Base-by-base conservation (phyloP, 2,329 filamentous ascomycete genomes). In the Microdochium bolleyi region DNA sequence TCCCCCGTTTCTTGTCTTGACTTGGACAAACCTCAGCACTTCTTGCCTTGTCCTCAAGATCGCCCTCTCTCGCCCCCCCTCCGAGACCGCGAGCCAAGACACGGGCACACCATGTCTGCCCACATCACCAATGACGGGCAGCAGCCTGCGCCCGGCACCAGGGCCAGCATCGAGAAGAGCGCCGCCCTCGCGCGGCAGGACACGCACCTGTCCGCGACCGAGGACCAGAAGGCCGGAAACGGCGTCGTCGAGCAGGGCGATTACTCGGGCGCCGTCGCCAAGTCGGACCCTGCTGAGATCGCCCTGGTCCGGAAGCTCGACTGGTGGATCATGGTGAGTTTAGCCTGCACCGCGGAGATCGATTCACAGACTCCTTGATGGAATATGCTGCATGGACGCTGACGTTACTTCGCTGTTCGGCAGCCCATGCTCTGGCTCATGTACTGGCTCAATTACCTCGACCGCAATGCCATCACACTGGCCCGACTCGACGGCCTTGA, bases 381-480 rank as follows among this genome's bases (percentile, higher is more conserved):
- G n/a, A n/a, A n/a, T n/a, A n/a, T n/a, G n/a, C n/a, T 38, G 11
- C 34, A 5, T 16, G 5, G 7, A 38, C 14, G 41, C 41, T 46
- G 13, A 46, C 19, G 21, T 22, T 46, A 7, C 19, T 22, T 46
- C n/a, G n/a, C 19, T 19, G 16, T 13, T 21, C 19, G n/a, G 4
- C 41, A 46, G 5, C 53, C 46, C 21, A 53, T 51, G 13, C 14
- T 51, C 9, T 51, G 49, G 52, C 41, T 37, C n/a, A 50, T 53
- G 52, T 49, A 50, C 50, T 69, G 65, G 8, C 65, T 74, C 44
- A 74, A 70, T 56, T 74, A 75, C 59, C 64, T 76, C 37, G 72
- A 75, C 55, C 65, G 72, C 52, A 73, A 72, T 13, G 76, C 75
- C 57, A 71, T 76, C 49, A 72, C 70, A 37, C 64, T 63, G 55